Evolutionary conservation across 257 asterid genomes (phyloP).

Genomic region (Leonotis leonurus): DNA sequence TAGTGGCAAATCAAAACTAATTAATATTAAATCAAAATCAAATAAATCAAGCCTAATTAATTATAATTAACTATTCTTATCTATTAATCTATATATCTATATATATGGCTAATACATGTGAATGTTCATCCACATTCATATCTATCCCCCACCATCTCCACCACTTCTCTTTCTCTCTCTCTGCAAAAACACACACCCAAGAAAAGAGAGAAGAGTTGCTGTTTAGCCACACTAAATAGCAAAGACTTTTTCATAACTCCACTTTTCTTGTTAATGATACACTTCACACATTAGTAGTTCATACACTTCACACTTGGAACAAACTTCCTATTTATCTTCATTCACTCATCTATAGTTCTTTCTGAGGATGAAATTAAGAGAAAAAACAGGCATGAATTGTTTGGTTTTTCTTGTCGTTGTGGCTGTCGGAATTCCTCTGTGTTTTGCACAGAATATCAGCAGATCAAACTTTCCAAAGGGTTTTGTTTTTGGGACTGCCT

Average conservation of each 20-base stretch:
- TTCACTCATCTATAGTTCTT: background rate
- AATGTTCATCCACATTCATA: conserved; percentile 13
- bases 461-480: conserved; percentile 69
- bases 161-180: conserved; percentile 6
- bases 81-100: background rate
- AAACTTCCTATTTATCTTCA: background rate
- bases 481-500: conserved; percentile 89
- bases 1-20: background rate
- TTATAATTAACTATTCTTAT: no score
- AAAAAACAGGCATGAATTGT: background rate
- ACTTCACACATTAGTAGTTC: background rate
- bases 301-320: background rate
- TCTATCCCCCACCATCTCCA: background rate
- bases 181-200: background rate
- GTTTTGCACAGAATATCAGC: conserved; percentile 32
- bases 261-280: background rate
- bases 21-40: background rate
- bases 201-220: background rate
- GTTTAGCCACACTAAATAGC: conserved; percentile 10
- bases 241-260: conserved; percentile 4
- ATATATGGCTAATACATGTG: background rate
- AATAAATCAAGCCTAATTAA: no score
- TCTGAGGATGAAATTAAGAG: background rate
- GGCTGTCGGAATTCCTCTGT: conserved; percentile 21
- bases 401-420: conserved; percentile 18